Base-by-base conservation (phyloP, 2,329 filamentous ascomycete species). In the Epichloe coenophiala region DNA sequence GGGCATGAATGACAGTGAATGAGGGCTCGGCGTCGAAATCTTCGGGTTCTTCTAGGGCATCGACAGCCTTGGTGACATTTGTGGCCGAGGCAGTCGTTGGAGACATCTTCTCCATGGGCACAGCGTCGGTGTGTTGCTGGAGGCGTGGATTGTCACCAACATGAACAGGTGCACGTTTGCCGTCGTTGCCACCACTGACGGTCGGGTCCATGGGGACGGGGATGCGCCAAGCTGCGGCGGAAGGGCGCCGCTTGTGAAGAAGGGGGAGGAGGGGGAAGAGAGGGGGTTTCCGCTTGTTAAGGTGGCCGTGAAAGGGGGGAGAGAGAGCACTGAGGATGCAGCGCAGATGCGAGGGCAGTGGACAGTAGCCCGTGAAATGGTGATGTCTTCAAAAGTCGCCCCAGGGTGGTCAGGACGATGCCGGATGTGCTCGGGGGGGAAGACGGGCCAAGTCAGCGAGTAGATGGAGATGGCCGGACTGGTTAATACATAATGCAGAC, bases 71-170 rank as follows among this genome's bases (percentile, higher is more conserved):
- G 39, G 49, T 48, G 45, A 56, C 48, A 45, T 58, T 55, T 33
- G 56, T 49, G 17, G 47, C 38, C 12, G 37, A 15, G 19, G 50
- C 42, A 13, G 49, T 39, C 36, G 56, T 47, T 47, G 64, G 59
- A 49, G 59, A 52, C 47, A 69, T 64, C 50, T 54, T 61, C 52
- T 63, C 60, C 66, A 69, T 67, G 45, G 63, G 60, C 35, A 70
- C 64, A 51, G 67, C 65, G 55, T 68, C 68, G 47, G 55, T 61
- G 50, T 63, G 63, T 54, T 68, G 65, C 35, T 63, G 57, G 51
- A 67, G 60, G 45, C 58, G 60, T 33, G 61, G 59, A 51, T 64
- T 59, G 55, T 58, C 59, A 50, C 55, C 51, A 52, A 57, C n/a
- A n/a, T n/a, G 52, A 47, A 42, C 19, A 53, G 58, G 48, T 44